Percentiles rank a stretch among this genome's conserved stretches.
phyloP scores from a whole-genome alignment of 192 early-diverging fungal genomes.

The Lunasporangiospora selenospora region DNA sequence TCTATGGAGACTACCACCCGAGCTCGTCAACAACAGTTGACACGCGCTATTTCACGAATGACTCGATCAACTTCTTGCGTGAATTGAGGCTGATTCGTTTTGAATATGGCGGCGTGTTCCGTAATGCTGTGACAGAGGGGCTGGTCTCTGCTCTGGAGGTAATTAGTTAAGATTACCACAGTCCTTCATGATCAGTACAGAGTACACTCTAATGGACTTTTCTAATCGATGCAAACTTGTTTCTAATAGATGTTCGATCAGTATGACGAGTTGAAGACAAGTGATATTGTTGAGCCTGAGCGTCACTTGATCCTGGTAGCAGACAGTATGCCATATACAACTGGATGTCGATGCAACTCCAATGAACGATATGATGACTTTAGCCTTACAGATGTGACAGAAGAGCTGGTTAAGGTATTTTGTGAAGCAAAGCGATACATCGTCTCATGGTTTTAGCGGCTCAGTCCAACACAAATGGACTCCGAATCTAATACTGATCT shows the following conservation, averaged over 20 bases:
- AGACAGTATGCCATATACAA: slow-evolving; percentile 54
- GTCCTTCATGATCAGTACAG: no score
- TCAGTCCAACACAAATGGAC: no score
- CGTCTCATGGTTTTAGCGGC: no score
- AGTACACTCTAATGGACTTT: no score
- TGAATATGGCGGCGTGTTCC: slow-evolving; percentile 59
- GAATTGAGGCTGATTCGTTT: slow-evolving; percentile 55
- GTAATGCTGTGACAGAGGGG: slow-evolving; percentile 68
- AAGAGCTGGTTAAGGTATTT: slow-evolving; percentile 61
- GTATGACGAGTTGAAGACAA: slow-evolving; percentile 33
- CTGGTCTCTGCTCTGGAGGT: slow-evolving; percentile 69
- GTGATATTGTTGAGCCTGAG: slow-evolving; percentile 32
- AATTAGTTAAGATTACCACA: no score
- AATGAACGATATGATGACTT: slow-evolving; percentile 60
- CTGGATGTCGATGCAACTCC: slow-evolving; percentile 55
- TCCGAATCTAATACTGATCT: slow-evolving; percentile 21
- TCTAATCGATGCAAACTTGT: neutral
- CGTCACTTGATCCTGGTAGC: slow-evolving; percentile 64
- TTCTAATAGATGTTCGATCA: slow-evolving; percentile 58
- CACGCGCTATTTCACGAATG: slow-evolving; percentile 57
- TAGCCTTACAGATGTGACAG: slow-evolving; percentile 45
- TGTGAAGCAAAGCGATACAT: no score
- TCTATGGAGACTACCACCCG: slow-evolving; percentile 63
- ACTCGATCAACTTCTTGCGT: slow-evolving; percentile 52
- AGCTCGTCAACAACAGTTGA: slow-evolving; percentile 56